Percentiles rank a stretch among this genome's conserved stretches.
phyloP scores from a whole-genome alignment of 306 rosid species.

The Astragalus membranaceus region DNA sequence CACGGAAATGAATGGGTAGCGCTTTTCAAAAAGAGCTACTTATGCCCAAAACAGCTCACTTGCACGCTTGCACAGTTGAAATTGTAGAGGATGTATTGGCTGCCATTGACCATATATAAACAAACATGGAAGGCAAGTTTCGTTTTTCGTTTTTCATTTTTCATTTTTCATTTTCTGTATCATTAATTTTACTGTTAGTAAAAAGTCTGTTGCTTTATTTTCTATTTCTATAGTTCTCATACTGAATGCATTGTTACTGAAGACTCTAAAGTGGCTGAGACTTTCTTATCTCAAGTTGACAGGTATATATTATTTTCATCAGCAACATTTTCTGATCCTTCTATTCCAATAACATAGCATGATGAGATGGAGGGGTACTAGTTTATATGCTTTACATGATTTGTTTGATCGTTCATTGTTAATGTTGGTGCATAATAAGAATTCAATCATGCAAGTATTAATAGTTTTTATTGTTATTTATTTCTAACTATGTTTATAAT shows the following conservation, averaged over 20 bases:
- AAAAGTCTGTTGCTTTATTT: background rate
- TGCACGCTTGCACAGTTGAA: slow-evolving; percentile 80
- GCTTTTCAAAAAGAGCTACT: no score
- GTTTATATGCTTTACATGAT: background rate
- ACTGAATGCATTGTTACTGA: slow-evolving; percentile 77
- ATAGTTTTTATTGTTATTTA: no score
- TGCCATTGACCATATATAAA: slow-evolving; percentile 79
- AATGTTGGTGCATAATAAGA: no score
- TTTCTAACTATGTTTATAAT: background rate
- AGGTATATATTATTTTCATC: slow-evolving; percentile 34
- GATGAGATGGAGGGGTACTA: background rate
- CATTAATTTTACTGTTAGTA: background rate
- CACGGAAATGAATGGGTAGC: no score
- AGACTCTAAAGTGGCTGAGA: slow-evolving; percentile 59
- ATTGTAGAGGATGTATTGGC: slow-evolving; percentile 67
- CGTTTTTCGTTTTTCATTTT: background rate
- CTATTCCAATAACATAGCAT: background rate
- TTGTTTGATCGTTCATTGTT: no score
- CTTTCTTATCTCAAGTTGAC: slow-evolving; percentile 62
- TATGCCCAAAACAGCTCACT: slow-evolving; percentile 61
- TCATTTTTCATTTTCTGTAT: background rate
- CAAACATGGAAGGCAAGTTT: slow-evolving; percentile 64
- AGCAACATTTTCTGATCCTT: background rate
- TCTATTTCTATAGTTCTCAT: slow-evolving; percentile 52
- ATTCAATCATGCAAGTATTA: no score